Base-by-base conservation (phyloP, 2,329 filamentous ascomycete genomes). In the Fusarium nematophilum region DNA sequence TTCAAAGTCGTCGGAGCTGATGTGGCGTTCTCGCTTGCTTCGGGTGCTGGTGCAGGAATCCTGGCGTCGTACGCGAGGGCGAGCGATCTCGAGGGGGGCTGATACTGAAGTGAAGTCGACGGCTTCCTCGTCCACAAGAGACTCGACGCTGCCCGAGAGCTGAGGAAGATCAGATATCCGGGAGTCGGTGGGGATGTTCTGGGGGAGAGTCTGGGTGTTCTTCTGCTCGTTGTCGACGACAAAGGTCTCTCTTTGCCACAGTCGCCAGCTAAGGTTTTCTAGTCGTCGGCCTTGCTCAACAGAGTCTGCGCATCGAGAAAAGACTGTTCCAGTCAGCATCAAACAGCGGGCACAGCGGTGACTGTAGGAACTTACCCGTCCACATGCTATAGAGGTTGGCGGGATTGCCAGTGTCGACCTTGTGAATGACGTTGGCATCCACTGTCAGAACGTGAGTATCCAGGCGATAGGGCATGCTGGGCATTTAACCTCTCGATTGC, bases 311-410 rank as follows among this genome's bases (percentile, higher is more conserved):
- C 94, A 97, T 78, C 93, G 92, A 45, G 93, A 94, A 74, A 98
- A 97, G 57, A 98, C 93, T 95, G 72, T 15, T n/a, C 26, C 57
- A 53, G 73, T 80, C 67, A 79, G 75, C 65, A 59, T 66, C 45
- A 56, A 43, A 33, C 11, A 38, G 36, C 17, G 48, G 46, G 30
- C 13, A 9, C 21, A 36, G 38, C 11, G 11, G 21, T 9, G 9
- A 25, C 30, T 42, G 45, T 30, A 23, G 51, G n/a, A 18, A 83
- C 91, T 85, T 79, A 96, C 93, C 92, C 75, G 92, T 94, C 93
- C 93, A 97, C 86, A 98, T 96, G 81, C 91, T 93, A 79, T 95
- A 96, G 45, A 98, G 86, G 73, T 93, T 96, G 78, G 96, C 92
- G 23, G 92, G 89, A 75, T 96, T 96, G 66, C 90, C 86, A 1